A percentile compares a stretch with the other conserved stretches of the same genome.
Evolutionary conservation across 371 early-diverging fungal genomes (phyloP).

Genomic region (Syncephalastrum contaminatum): DNA sequence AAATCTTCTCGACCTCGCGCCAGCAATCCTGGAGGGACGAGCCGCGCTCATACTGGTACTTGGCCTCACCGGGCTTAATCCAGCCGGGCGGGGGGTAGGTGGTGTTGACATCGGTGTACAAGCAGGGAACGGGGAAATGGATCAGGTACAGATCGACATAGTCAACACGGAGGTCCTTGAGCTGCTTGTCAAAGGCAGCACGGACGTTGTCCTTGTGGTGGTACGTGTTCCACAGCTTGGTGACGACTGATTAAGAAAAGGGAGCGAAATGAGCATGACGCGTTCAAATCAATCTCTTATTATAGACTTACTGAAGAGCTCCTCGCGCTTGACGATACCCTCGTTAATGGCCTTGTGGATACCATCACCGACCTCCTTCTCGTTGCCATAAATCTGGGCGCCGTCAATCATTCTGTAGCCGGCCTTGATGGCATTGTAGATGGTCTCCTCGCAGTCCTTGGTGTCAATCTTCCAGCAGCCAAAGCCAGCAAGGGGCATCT

Average conservation of each 20-base stretch:
- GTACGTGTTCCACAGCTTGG: conserved; percentile 71
- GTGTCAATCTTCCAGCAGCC: conserved; percentile 42
- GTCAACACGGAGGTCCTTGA: conserved; percentile 49
- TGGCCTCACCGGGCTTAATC: conserved; percentile 12
- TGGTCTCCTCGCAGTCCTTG: conserved; percentile 31
- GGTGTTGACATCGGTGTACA: conserved; percentile 10
- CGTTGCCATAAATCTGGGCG: conserved; percentile 61
- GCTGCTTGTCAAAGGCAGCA: conserved; percentile 42
- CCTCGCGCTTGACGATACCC: conserved; percentile 64
- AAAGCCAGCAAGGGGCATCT: conserved; percentile 48
- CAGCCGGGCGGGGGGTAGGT: conserved; percentile 21
- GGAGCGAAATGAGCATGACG: not conserved
- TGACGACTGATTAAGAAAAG: conserved; percentile 60
- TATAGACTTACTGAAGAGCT: conserved; percentile 39
- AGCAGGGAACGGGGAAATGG: conserved; percentile 32
- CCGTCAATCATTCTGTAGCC: conserved; percentile 50
- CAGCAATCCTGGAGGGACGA: conserved; percentile 30
- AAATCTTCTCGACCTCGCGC: conserved; percentile 32
- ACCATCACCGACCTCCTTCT: conserved; percentile 65
- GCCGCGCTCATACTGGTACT: conserved; percentile 13
- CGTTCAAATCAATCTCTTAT: not conserved
- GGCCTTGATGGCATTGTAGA: conserved; percentile 52
- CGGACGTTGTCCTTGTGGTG: conserved; percentile 50
- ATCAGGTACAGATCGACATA: conserved; percentile 65
- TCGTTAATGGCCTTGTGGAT: conserved; percentile 51